Conservation (phyloP, 176 grass and related monocot species). For the Tillandsia leiboldiana region DNA sequence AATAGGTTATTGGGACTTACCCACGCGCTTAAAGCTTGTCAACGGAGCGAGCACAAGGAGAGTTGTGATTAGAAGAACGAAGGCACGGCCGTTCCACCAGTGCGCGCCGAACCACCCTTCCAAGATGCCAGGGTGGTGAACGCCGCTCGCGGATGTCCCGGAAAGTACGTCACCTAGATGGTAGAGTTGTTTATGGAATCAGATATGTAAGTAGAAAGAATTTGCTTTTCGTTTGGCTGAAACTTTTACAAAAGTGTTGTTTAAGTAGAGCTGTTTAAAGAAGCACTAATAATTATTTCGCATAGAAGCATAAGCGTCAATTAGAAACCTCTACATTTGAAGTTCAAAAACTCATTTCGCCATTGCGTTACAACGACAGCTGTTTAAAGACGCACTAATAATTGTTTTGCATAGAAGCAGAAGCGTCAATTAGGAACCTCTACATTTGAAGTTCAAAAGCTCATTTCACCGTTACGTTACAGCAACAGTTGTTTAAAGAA, state of each 20-base stretch:
- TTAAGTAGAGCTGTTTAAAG: not conserved
- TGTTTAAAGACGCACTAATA: too few relatives aligned
- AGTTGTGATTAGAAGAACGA: conserved; percentile 64
- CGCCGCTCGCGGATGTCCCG: conserved; percentile 70
- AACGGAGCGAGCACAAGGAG: conserved; percentile 75
- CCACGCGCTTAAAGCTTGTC: conserved; percentile 69
- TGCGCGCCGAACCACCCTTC: conserved; percentile 91
- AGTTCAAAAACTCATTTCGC: too few relatives aligned
- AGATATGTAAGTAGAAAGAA: not conserved
- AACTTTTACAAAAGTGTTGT: conserved; percentile 3
- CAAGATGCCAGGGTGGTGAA: conserved; percentile 64
- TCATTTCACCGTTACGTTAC: too few relatives aligned
- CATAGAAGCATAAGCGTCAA: too few relatives aligned
- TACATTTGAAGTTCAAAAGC: too few relatives aligned
- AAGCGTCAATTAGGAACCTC: too few relatives aligned
- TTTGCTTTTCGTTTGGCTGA: not conserved
- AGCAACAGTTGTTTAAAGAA: not conserved
- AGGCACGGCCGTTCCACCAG: conserved; percentile 54
- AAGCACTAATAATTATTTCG: not conserved
- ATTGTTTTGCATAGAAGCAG: too few relatives aligned
- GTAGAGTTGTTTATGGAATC: not conserved
- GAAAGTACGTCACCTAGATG: conserved; percentile 78
- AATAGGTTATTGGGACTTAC: conserved; percentile 30
- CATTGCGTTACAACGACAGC: too few relatives aligned
- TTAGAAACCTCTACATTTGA: too few relatives aligned